Base-by-base conservation (phyloP, 495 filamentous ascomycete genomes). In the Hypoxylon cercidicola region DNA sequence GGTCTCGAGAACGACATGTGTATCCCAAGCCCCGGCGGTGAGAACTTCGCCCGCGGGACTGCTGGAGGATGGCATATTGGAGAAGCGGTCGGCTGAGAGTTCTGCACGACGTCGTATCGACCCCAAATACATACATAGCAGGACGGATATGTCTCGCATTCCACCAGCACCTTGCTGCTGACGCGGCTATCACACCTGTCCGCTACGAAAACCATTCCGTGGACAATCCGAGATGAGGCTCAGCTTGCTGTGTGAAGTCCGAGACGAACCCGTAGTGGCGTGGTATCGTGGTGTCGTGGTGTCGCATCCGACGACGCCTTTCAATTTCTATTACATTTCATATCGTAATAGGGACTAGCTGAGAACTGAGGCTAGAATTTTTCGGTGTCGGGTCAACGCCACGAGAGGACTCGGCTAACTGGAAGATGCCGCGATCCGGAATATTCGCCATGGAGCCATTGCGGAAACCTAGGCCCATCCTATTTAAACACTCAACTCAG, bases 151-250 rank as follows among this genome's bases (percentile, higher is more conserved):
- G 15, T 56, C 18, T 60, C 21, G 60, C 49, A 55, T 60, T 50
- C 48, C 46, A 43, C 15, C 50, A 25, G 45, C 37, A 60, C 30
- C 60, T 44, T 28, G 43, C 51, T 47, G 55, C 55, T 69, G 60
- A 69, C 65, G 65, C 55, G 65, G 65, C 65, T 56, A 60, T 62
- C 45, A 39, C 64, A 60, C 55, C 13, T 56, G 39, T 28, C n/a
- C 45, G 65, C 44, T 37, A 64, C 65, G 8, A 52, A 25, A 53
- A 51, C 47, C 32, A 37, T 54, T 16, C 41, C 46, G 30, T 51
- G 18, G 16, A 48, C 43, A 28, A 54, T 55, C 50, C 55, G 32
- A 18, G 50, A 54, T 69, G 65, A 64, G 60, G 55, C 60, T 69
- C 66, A 64, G 66, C 60, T 55, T 62, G 48, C 53, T 51, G n/a